These are phyloP conservation scores for Backusella sp. DNA, from an alignment of 192 early-diverging fungal genomes.

Conservation along the genomic window DNA sequence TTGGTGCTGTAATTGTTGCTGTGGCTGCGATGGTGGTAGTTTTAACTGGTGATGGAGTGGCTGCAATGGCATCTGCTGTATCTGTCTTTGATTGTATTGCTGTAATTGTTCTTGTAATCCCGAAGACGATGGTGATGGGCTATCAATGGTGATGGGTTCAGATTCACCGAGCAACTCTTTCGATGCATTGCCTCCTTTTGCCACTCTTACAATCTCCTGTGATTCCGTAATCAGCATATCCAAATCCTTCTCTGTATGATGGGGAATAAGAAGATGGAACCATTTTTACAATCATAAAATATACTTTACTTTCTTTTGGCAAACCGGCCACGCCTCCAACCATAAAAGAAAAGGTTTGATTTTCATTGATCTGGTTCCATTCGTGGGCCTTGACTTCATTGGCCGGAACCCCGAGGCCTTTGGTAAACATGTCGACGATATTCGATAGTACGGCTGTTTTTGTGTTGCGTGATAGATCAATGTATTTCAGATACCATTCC, in stretches of 20 bases:
- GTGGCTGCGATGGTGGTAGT: not conserved
- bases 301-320: not conserved
- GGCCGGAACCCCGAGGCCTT: not conserved
- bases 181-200: not conserved
- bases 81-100: not conserved
- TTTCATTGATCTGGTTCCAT: not conserved
- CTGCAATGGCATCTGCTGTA: not conserved
- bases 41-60: not conserved
- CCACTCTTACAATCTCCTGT: not conserved
- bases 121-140: not conserved
- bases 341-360: not conserved
- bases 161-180: not conserved
- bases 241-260: not conserved
- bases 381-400: not conserved
- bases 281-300: not conserved
- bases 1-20: not conserved
- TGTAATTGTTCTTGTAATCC: not conserved
- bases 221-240: not conserved
- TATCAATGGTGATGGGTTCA: not conserved
- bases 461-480: not conserved
- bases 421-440: not conserved
- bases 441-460: not conserved
- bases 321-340: not conserved
- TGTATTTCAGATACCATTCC: not conserved
- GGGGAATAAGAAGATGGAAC: not conserved